A percentile compares a stretch with the other conserved stretches of the same genome.
Evolutionary conservation across 139 green algal genomes (phyloP).

Genomic region (Choricystis sp.): DNA sequence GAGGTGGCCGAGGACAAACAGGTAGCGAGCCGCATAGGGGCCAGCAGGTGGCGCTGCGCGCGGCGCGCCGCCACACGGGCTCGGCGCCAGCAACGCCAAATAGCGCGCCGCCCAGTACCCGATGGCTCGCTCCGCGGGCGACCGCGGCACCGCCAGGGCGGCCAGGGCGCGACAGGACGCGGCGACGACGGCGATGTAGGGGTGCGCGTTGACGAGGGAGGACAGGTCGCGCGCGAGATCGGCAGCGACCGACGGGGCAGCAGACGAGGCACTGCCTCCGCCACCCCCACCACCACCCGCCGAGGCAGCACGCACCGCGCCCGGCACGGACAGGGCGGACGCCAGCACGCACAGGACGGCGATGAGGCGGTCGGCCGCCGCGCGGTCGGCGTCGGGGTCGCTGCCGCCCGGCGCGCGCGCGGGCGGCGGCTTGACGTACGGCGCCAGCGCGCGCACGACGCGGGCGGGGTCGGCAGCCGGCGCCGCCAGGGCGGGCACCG

Average conservation of each 20-base stretch:
- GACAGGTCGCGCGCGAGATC: slow-evolving; percentile 37
- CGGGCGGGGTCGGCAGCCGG: slow-evolving; percentile 27
- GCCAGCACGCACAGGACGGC: slow-evolving; percentile 36
- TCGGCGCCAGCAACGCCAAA: slow-evolving; percentile 12
- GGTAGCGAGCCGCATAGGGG: slow-evolving; percentile 13
- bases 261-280: not conserved
- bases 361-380: slow-evolving; percentile 30
- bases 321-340: slow-evolving; percentile 15
- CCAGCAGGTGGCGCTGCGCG: too few relatives aligned
- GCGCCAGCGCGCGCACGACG: slow-evolving; percentile 41
- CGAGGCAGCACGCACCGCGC: slow-evolving; percentile 11
- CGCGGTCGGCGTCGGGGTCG: slow-evolving; percentile 6
- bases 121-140: slow-evolving; percentile 2
- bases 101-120: not conserved
- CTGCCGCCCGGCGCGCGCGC: not conserved
- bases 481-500: slow-evolving; percentile 35
- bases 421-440: slow-evolving; percentile 38
- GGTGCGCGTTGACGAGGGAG: slow-evolving; percentile 29
- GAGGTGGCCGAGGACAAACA: slow-evolving; percentile 61
- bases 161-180: slow-evolving; percentile 28
- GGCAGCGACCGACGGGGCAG: not conserved
- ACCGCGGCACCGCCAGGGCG: slow-evolving; percentile 17
- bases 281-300: too few relatives aligned
- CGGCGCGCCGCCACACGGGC: slow-evolving; percentile 3
- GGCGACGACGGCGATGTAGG: slow-evolving; percentile 26